A percentile compares a stretch with the other conserved stretches of the same genome.
phyloP scores from a whole-genome alignment of 176 grass and related monocot species.

The Aegilops tauschii region DNA sequence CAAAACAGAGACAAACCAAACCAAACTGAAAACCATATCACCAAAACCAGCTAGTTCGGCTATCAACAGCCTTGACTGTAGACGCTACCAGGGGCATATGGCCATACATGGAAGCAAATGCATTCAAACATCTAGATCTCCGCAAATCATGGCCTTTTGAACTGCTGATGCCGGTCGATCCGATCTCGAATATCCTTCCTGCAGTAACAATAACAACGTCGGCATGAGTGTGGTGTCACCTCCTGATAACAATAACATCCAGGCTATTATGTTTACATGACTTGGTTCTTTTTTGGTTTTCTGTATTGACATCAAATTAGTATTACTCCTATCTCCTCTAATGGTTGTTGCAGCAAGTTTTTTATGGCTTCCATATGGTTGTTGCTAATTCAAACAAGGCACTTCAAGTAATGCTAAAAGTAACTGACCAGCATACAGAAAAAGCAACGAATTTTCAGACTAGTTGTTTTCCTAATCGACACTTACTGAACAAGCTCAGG shows the following conservation, averaged over 20 bases:
- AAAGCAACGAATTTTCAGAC: neutral
- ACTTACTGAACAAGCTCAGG: no score
- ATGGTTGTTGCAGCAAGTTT: neutral
- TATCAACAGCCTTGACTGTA: conserved; percentile 74
- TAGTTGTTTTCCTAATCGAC: neutral
- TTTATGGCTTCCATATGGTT: neutral
- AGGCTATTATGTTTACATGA: neutral
- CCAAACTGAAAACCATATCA: conserved; percentile 24
- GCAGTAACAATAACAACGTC: conserved; percentile 17
- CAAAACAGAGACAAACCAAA: neutral
- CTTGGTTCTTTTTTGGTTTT: neutral
- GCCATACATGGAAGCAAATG: conserved; percentile 68
- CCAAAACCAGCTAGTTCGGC: conserved; percentile 81
- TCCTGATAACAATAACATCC: neutral
- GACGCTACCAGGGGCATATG: conserved; percentile 80
- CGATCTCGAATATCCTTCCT: conserved; percentile 91
- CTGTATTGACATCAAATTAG: neutral
- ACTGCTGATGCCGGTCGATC: conserved; percentile 86
- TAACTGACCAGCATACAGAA: neutral
- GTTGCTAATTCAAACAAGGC: neutral
- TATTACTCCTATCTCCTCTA: neutral
- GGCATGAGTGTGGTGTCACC: neutral
- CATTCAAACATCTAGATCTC: conserved; percentile 76
- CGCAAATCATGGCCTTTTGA: conserved; percentile 53
- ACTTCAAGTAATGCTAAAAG: neutral